Percentiles rank a stretch among this genome's conserved stretches.
Conservation (phyloP, 495 filamentous ascomycete genomes). For the Aspergillus campestris region DNA sequence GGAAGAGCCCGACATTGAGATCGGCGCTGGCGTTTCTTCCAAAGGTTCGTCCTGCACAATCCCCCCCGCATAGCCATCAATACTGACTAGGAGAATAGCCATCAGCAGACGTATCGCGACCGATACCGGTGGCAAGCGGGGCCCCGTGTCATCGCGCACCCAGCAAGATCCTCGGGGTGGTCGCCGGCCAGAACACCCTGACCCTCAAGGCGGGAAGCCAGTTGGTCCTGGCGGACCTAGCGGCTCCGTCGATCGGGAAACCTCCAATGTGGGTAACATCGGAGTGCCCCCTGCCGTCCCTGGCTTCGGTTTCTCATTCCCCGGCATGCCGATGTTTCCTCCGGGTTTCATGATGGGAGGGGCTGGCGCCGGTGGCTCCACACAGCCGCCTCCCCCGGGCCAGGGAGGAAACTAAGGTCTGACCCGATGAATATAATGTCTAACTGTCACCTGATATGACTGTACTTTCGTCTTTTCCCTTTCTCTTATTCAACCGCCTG, state of each 20-base stretch:
- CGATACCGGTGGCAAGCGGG: constrained; percentile 64
- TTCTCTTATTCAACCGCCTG: background rate
- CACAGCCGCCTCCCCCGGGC: constrained; percentile 42
- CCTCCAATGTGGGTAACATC: constrained; percentile 40
- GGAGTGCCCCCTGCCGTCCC: constrained; percentile 56
- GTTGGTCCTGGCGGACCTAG: constrained; percentile 10
- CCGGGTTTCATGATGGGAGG: constrained; percentile 54
- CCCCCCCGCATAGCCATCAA: background rate
- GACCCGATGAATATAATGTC: background rate
- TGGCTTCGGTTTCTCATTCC: constrained; percentile 58
- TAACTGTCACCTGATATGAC: no score
- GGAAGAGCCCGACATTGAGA: constrained; percentile 97
- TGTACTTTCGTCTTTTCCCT: background rate
- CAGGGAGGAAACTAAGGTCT: constrained; percentile 24
- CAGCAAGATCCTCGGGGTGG: constrained; percentile 34
- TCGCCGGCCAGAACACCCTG: constrained; percentile 32
- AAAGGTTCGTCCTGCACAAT: constrained; percentile 46
- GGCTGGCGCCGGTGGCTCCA: constrained; percentile 19
- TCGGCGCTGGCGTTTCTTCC: constrained; percentile 91
- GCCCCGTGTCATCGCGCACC: constrained; percentile 59
- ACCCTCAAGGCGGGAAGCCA: constrained; percentile 8
- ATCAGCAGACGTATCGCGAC: constrained; percentile 78
- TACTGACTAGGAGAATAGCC: constrained; percentile 31
- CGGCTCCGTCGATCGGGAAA: constrained; percentile 24
- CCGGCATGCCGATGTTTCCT: constrained; percentile 61